Conservation (phyloP, 257 asterid species). For the Fraxinus anomala region DNA sequence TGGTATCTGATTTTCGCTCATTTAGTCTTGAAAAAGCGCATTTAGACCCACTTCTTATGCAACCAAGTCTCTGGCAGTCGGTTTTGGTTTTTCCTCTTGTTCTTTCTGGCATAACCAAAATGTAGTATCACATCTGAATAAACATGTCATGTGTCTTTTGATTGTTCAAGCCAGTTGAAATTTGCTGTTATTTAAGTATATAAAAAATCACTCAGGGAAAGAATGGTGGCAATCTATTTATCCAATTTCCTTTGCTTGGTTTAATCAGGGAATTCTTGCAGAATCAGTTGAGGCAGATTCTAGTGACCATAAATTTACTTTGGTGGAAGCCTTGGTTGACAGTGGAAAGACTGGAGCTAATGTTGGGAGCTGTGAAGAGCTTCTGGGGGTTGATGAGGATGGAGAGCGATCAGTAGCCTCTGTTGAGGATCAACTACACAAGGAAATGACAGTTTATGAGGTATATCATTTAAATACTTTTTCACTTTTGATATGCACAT, state of each 20-base stretch:
- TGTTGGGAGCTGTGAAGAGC: conserved; percentile 71
- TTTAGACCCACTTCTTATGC: not conserved
- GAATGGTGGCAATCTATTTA: not conserved
- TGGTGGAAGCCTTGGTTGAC: conserved; percentile 72
- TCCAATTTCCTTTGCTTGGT: conserved; percentile 26
- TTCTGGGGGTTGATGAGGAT: conserved; percentile 79
- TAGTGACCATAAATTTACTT: conserved; percentile 54
- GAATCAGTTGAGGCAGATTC: conserved; percentile 60
- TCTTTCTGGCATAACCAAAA: not conserved
- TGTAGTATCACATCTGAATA: not conserved
- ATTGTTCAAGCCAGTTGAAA: not conserved
- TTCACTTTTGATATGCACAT: not conserved
- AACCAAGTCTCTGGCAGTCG: not conserved
- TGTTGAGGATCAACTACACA: conserved; percentile 84
- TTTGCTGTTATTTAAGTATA: conserved; percentile 7
- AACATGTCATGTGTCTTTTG: conserved; percentile 7
- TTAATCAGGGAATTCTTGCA: conserved; percentile 74
- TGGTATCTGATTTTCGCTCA: conserved; percentile 18
- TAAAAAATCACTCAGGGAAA: not conserved
- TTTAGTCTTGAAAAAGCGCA: conserved; percentile 5
- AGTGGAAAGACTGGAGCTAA: conserved; percentile 58
- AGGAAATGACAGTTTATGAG: conserved; percentile 97
- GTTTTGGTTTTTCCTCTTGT: not conserved
- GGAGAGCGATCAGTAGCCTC: conserved; percentile 85
- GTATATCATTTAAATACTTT: conserved; percentile 33